phyloP scores from a whole-genome alignment of 2,329 filamentous ascomycete species.

The Trichophyton simii region DNA sequence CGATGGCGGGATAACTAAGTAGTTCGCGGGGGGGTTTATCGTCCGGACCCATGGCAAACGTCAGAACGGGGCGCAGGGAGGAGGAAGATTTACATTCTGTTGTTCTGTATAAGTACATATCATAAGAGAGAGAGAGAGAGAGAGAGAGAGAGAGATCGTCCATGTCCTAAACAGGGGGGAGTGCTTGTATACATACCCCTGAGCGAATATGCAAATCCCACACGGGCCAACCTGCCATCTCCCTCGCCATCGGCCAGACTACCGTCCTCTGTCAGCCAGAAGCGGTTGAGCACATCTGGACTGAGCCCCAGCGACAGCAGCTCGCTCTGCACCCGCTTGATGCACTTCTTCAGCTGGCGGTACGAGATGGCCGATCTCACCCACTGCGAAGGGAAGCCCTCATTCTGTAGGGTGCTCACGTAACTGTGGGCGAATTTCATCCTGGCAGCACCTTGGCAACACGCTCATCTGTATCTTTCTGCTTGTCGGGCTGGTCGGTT shows the following conservation, averaged over 20 bases:
- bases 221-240: constrained; percentile 5
- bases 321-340: constrained; percentile 66
- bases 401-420: constrained; percentile 53
- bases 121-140: not conserved
- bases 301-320: constrained; percentile 59
- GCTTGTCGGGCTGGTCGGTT: not conserved
- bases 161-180: not conserved
- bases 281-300: constrained; percentile 52
- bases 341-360: constrained; percentile 73
- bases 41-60: constrained; percentile 54
- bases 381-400: constrained; percentile 62
- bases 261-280: constrained; percentile 37
- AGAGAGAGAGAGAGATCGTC: not conserved
- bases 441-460: not conserved
- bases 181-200: constrained; percentile 7
- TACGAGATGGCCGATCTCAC: constrained; percentile 69
- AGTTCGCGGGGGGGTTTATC: constrained; percentile 31
- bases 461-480: not conserved
- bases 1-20: not conserved
- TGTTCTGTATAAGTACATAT: not conserved
- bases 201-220: constrained; percentile 12
- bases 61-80: constrained; percentile 53
- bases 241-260: not conserved
- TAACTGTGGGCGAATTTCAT: constrained; percentile 88
- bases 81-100: constrained; percentile 27